Evolutionary conservation across 306 rosid genomes (phyloP).

Genomic region (Pachyrhizus erosus): DNA sequence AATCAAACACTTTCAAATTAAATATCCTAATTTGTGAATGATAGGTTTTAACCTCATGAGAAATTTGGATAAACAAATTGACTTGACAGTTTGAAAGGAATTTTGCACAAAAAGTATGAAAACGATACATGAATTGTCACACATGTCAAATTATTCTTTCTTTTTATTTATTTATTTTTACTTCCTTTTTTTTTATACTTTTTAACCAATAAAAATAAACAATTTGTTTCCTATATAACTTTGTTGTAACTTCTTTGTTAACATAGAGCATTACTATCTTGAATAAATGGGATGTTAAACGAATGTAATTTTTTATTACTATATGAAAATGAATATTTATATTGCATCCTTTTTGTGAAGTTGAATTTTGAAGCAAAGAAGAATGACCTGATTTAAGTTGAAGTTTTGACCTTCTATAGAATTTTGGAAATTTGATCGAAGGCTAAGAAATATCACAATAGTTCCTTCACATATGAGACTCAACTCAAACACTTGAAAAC

Average conservation of each 20-base stretch:
- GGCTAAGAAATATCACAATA: constrained; percentile 29
- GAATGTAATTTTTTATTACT: background rate
- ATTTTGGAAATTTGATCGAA: background rate
- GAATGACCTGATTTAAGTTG: background rate
- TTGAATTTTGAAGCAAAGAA: background rate
- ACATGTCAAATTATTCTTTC: background rate
- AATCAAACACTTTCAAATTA: too few relatives aligned
- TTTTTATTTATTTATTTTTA: too few relatives aligned
- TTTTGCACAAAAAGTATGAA: too few relatives aligned
- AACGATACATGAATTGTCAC: too few relatives aligned
- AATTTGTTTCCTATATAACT: background rate
- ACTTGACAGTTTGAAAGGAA: too few relatives aligned
- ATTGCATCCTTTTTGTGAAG: background rate
- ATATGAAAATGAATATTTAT: background rate
- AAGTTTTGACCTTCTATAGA: background rate
- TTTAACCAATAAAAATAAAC: background rate
- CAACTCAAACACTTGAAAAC: constrained; percentile 20
- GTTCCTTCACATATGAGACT: too few relatives aligned
- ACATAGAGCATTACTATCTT: background rate
- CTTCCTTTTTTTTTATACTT: background rate
- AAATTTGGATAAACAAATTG: too few relatives aligned
- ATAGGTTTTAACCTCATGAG: too few relatives aligned
- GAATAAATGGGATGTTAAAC: constrained; percentile 10
- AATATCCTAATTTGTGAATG: too few relatives aligned
- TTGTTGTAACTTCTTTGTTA: background rate